These are phyloP conservation scores for Verruconis gallopava DNA, from an alignment of 2,329 filamentous ascomycete genomes.

Conservation along the genomic window DNA sequence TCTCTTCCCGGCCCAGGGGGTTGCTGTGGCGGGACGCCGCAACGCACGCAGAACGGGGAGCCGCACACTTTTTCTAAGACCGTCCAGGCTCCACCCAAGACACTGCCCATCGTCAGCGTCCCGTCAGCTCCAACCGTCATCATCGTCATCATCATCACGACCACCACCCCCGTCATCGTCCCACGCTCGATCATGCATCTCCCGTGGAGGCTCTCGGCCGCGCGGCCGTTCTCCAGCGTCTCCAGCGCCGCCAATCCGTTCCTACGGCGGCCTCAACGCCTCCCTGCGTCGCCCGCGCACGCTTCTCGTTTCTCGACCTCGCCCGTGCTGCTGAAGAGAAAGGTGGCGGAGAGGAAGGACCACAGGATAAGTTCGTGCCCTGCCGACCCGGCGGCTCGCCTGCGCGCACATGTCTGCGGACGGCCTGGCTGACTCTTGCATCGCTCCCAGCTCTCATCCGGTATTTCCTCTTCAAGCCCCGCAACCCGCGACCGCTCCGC, in stretches of 20 bases:
- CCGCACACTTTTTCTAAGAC: too few species aligned
- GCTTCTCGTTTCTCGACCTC: constrained; percentile 22
- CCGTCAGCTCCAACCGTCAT: neutral
- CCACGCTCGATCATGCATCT: too few species aligned
- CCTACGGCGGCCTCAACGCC: neutral
- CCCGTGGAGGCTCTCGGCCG: neutral
- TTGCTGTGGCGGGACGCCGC: too few species aligned
- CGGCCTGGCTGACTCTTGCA: constrained; percentile 1
- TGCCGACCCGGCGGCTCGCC: neutral
- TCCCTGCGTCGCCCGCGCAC: constrained; percentile 10
- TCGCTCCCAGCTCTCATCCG: constrained; percentile 46
- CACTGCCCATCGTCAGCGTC: neutral
- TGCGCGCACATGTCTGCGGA: too few species aligned
- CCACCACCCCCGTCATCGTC: constrained; percentile 11
- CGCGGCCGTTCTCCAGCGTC: neutral
- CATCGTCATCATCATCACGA: neutral
- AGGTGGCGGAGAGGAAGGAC: constrained; percentile 23
- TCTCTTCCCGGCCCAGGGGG: too few species aligned
- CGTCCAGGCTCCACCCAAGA: too few species aligned
- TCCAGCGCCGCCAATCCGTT: neutral
- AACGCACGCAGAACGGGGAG: too few species aligned
- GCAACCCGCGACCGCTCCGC: constrained; percentile 63
- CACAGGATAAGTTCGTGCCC: constrained; percentile 18
- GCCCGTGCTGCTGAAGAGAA: constrained; percentile 24
- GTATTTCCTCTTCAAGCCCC: constrained; percentile 56